A percentile compares a stretch with the other conserved stretches of the same genome.
Evolutionary conservation across 768 basidiomycete genomes (phyloP).

Genomic region (Cystofilobasidium ferigula): DNA sequence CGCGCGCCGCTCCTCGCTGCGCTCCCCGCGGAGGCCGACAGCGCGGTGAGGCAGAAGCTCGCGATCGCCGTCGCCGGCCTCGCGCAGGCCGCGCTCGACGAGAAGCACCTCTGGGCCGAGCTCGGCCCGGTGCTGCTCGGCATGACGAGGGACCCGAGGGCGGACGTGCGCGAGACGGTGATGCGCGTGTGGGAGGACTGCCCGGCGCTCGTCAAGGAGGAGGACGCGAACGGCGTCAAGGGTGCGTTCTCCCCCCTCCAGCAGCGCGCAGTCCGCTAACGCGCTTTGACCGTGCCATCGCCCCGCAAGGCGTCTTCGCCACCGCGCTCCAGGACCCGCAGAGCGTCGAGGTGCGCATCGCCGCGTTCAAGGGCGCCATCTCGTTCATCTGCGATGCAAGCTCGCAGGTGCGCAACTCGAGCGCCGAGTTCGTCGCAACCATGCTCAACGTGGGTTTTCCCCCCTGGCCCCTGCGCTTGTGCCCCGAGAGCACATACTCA

Average conservation of each 20-base stretch:
- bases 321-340: constrained; percentile 19
- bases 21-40: constrained; percentile 14
- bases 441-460: constrained; percentile 7
- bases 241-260: neutral
- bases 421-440: constrained; percentile 9
- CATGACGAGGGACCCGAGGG: neutral
- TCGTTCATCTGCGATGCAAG: constrained; percentile 9
- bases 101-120: constrained; percentile 17
- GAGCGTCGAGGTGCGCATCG: constrained; percentile 17
- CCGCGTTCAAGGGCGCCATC: constrained; percentile 16
- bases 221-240: constrained; percentile 11
- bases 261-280: neutral
- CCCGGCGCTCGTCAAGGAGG: constrained; percentile 17
- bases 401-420: constrained; percentile 2
- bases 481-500: neutral
- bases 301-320: neutral
- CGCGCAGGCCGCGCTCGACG: constrained; percentile 16
- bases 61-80: constrained; percentile 11
- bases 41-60: constrained; percentile 5
- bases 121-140: neutral
- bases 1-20: constrained; percentile 6
- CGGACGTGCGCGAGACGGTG: constrained; percentile 19
- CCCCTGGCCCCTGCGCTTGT: no score
- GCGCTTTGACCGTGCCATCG: neutral
- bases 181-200: constrained; percentile 19